These are phyloP conservation scores for Kazachstania martiniae DNA, from an alignment of 805 yeast genomes.

Conservation along the genomic window DNA sequence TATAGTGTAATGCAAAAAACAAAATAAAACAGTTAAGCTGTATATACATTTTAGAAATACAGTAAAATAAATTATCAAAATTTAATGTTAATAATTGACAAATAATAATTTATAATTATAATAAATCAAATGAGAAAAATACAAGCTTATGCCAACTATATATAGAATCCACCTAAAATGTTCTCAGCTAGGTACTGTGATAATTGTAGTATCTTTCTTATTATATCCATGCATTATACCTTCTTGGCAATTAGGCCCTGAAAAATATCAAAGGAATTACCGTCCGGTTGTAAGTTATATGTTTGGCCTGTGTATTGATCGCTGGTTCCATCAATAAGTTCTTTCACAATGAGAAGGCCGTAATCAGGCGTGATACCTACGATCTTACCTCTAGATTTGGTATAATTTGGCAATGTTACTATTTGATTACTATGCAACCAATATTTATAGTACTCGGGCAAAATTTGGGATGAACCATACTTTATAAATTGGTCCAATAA, in stretches of 20 bases:
- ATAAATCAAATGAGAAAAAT: no score
- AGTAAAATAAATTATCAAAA: no score
- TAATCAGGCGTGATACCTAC: slow-evolving; percentile 76
- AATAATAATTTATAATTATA: no score
- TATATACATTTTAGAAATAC: no score
- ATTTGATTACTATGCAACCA: slow-evolving; percentile 81
- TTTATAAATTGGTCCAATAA: slow-evolving; percentile 47
- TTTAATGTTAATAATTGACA: no score
- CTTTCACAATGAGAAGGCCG: slow-evolving; percentile 75
- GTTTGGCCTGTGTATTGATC: slow-evolving; percentile 41
- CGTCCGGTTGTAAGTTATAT: slow-evolving; percentile 86
- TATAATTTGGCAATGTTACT: slow-evolving; percentile 53
- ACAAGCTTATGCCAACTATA: no score
- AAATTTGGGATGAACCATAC: slow-evolving; percentile 58
- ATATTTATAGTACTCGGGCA: slow-evolving; percentile 59
- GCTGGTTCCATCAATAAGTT: slow-evolving; percentile 33
- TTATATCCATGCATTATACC: slow-evolving; percentile 14
- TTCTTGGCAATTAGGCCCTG: slow-evolving; percentile 71
- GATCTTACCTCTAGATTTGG: slow-evolving; percentile 47
- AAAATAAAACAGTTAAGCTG: no score
- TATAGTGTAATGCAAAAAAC: no score
- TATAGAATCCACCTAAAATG: no score
- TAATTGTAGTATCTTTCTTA: no score
- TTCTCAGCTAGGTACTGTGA: no score
- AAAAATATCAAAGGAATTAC: slow-evolving; percentile 93